Conservation (phyloP, 352 stramenopile species). For the Phytophthora citricola region DNA sequence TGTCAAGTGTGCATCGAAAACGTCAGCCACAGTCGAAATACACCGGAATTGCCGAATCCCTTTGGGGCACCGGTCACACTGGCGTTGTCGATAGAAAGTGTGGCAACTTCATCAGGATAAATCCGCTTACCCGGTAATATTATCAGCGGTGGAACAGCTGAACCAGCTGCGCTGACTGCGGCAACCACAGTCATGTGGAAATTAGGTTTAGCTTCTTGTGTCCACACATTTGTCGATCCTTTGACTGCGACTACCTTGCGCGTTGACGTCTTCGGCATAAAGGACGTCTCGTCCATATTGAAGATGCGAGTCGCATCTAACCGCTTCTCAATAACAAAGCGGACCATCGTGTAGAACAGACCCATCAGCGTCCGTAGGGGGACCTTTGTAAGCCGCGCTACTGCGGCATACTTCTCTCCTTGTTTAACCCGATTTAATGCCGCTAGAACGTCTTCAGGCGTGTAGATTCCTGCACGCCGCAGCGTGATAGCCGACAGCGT, state of each 20-base stretch:
- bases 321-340: neutral
- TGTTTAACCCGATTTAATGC: too few relatives aligned
- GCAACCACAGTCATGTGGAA: neutral
- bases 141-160: neutral
- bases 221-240: slow-evolving; percentile 2
- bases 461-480: neutral
- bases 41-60: neutral
- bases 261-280: neutral
- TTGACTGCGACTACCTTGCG: slow-evolving; percentile 1
- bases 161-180: neutral
- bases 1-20: neutral
- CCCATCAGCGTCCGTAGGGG: too few relatives aligned
- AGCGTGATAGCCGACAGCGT: neutral
- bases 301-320: neutral
- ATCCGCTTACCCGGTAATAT: neutral
- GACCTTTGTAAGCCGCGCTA: too few relatives aligned
- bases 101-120: neutral
- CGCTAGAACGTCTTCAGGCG: neutral
- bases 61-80: neutral
- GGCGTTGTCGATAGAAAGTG: neutral
- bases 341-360: slow-evolving; percentile 1
- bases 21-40: neutral
- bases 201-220: neutral
- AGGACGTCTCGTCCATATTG: neutral
- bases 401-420: too few relatives aligned